Conservation (phyloP, 1,284 basidiomycete species). For the Ustilago esculenta region DNA sequence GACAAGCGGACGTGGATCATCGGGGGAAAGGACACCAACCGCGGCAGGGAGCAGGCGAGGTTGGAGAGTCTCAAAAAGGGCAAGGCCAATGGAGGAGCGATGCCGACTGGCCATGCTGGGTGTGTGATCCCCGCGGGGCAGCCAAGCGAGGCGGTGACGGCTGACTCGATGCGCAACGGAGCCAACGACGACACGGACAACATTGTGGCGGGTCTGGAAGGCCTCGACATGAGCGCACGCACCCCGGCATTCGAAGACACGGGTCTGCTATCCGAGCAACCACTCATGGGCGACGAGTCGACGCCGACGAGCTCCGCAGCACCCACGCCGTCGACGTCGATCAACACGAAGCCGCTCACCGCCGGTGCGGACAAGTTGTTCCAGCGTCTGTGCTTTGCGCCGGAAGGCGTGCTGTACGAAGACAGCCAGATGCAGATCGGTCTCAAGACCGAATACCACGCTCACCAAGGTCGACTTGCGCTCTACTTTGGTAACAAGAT, state of each 20-base stretch:
- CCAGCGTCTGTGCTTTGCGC: slow-evolving; percentile 80
- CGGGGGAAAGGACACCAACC: slow-evolving; percentile 88
- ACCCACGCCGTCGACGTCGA: slow-evolving; percentile 30
- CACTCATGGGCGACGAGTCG: slow-evolving; percentile 27
- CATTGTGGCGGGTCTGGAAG: slow-evolving; percentile 80
- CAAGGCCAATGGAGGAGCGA: slow-evolving; percentile 60
- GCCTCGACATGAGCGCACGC: slow-evolving; percentile 76
- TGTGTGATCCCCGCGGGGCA: slow-evolving; percentile 53
- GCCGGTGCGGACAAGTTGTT: slow-evolving; percentile 75
- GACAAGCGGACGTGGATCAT: slow-evolving; percentile 96
- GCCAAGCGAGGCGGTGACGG: slow-evolving; percentile 46
- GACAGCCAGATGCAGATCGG: slow-evolving; percentile 95
- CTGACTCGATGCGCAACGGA: slow-evolving; percentile 37
- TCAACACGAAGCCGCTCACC: slow-evolving; percentile 30
- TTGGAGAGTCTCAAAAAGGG: slow-evolving; percentile 69
- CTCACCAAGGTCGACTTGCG: slow-evolving; percentile 87
- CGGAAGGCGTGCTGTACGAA: slow-evolving; percentile 93
- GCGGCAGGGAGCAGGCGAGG: slow-evolving; percentile 76
- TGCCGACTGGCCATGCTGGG: slow-evolving; percentile 52
- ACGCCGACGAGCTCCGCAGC: slow-evolving; percentile 22
- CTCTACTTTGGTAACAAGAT: slow-evolving; percentile 97
- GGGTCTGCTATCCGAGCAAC: slow-evolving; percentile 24
- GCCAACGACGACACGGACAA: slow-evolving; percentile 69
- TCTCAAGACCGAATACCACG: slow-evolving; percentile 94
- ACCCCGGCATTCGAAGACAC: slow-evolving; percentile 48